A percentile compares a stretch with the other conserved stretches of the same genome.
Evolutionary conservation across 2,329 filamentous ascomycete genomes (phyloP).

Genomic region (Arachnomyces sp.): DNA sequence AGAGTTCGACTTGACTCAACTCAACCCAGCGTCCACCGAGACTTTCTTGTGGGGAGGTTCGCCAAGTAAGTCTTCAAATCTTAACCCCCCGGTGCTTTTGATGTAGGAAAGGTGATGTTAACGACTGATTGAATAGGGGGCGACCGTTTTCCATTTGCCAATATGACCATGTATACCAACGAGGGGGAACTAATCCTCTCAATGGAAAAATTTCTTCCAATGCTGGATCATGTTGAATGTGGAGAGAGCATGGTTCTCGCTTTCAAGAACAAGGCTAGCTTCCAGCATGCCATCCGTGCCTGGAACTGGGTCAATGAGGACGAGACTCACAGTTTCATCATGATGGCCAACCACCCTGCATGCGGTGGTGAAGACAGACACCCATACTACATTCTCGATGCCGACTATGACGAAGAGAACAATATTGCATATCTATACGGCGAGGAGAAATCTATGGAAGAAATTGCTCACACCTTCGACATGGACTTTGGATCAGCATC

Average conservation of each 20-base stretch:
- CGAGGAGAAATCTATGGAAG: constrained; percentile 3
- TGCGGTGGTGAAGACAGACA: constrained; percentile 2
- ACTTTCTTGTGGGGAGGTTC: no score
- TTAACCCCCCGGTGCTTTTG: no score
- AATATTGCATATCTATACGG: constrained; percentile 5
- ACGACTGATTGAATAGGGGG: no score
- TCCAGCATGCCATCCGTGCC: constrained; percentile 5
- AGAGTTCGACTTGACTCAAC: no score
- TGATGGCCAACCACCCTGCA: constrained; percentile 5
- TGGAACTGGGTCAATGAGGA: constrained; percentile 6
- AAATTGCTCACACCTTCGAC: constrained; percentile 6
- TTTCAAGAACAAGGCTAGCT: constrained; percentile 3
- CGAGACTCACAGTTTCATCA: constrained; percentile 5
- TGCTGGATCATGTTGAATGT: constrained; percentile 2
- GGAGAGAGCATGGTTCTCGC: constrained; percentile 2
- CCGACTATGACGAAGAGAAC: constrained; percentile 5
- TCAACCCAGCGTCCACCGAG: no score
- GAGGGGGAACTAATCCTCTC: constrained; percentile 4
- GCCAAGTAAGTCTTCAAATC: no score
- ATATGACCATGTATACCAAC: constrained; percentile 6
- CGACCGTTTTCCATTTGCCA: constrained; percentile 3
- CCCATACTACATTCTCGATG: constrained; percentile 4
- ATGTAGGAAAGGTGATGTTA: no score
- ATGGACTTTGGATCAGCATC: constrained; percentile 1
- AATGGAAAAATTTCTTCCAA: constrained; percentile 2